Base-by-base conservation (phyloP, 768 basidiomycete species). In the Tephrocybe rancida region DNA sequence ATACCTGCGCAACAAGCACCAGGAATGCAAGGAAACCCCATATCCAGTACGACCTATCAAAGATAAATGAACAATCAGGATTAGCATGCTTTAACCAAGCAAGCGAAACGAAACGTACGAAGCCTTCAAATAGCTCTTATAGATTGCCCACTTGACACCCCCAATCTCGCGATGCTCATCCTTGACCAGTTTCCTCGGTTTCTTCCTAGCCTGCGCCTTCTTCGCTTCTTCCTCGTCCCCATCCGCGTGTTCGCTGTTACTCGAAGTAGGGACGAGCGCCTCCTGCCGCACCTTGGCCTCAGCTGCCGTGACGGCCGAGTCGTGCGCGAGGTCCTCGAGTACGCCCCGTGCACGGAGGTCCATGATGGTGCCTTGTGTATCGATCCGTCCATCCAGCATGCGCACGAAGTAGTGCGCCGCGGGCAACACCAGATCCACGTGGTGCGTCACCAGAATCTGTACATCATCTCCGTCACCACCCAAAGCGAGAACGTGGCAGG, bases 141-240 rank as follows among this genome's bases (percentile, higher is more conserved):
- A 87, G 27, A 86, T 77, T 1, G 72, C 69, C 88, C 90, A 92
- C 62, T 90, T 91, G 26, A 95, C 92, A 32, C 86, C 84, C 0
- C 93, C 94, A 1, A 79, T 78, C 56, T 90, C 89, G 39, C 92
- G 68, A 54, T 91, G 86, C 64, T 95, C 92, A 44, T 93, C 92
- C 64, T 92, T 86, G 52, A 93, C 68, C 10, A 93, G 70, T 61
- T 90, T 88, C 25, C 85, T 72, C 0, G 89, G 86, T 56, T 84
- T 88, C 70, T 86, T 37, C 35, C 35, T 92, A 10, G 58, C 61
- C 21, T 64, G 68, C 21, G 61, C 64, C 1, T 68, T 64, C 44
- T 67, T 64, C 1, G n/a, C 47, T 14, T 65, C 59, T 10, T 62
- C 57, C 1, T 61, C 60, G 38, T 63, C 67, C 25, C 63, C 69